Evolutionary conservation across 2,329 filamentous ascomycete genomes (phyloP).

Genomic region (Rutstroemia sydowiana): DNA sequence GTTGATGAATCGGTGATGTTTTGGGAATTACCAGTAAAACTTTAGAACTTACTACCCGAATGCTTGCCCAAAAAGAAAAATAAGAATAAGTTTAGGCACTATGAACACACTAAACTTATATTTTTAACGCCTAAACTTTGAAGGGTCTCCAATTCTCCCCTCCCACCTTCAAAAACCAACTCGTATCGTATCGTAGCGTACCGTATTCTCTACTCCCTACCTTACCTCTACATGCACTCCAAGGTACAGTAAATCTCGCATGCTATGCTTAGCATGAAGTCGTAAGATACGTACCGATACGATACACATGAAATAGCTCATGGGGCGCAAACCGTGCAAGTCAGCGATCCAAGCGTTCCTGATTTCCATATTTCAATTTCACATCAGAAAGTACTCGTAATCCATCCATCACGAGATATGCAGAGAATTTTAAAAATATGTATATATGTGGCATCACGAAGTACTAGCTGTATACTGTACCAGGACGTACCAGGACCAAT

Average conservation of each 20-base stretch:
- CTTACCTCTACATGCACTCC: background rate
- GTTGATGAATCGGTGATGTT: background rate
- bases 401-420: slow-evolving; percentile 15
- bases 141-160: no score
- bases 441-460: slow-evolving; percentile 9
- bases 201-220: no score
- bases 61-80: no score
- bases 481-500: background rate
- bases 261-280: slow-evolving; percentile 2
- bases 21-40: no score
- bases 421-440: slow-evolving; percentile 8
- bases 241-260: background rate
- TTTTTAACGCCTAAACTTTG: no score
- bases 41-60: no score
- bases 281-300: slow-evolving; percentile 2
- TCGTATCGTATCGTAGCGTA: no score
- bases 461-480: background rate
- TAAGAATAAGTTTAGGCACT: no score
- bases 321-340: background rate
- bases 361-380: background rate
- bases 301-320: background rate
- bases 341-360: slow-evolving; percentile 2
- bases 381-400: background rate
- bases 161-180: no score
- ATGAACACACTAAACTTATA: no score